Evolutionary conservation across 78 protist species (phyloP), one percentile per base, ranked within the genome.

Genomic region (Pigoraptor vietnamica): DNA sequence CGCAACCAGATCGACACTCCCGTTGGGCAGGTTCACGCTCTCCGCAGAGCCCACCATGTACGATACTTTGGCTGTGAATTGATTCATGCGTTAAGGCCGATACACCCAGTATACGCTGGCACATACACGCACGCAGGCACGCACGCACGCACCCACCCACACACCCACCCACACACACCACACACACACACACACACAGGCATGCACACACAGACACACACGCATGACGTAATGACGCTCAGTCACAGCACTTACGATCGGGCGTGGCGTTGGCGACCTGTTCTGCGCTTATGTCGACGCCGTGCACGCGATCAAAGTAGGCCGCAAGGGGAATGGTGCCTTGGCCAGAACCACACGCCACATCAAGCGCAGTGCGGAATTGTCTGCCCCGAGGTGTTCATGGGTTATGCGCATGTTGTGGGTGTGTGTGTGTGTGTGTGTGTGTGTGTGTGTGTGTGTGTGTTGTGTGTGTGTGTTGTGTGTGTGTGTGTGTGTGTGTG

Each of bases 121-220:
- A 56, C 40, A 90, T 14, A 37, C 90, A 56, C 86, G 55, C 91
- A 81, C 83, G 55, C 86, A 81, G 39, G n/a, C 40, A 90, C 86
- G 55, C 37, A 81, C 86, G 24, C 38, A 24, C 91, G 81, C 92
- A 90, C 34, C 9, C 40, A 90, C 92, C 67, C 91, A 89, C 91
- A 48, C 89, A 86, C 55, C 23, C 82, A 33, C 37, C 6, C 37
- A 33, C 83, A 33, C 90, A 37, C 32, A 86, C 38, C 25, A 6
- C 89, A 32, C 24, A 29, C 84, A 29, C 1, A 29, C 36, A 81
- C 1, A 88, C 24, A 24, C 24, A 9, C 35, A 88, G 23, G 1
- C 48, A 37, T 24, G 37, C n/a, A 0, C 2, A 90, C 82, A 19
- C 29, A 90, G 37, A 90, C 36, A 6, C 23, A 67, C 56, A 25